Conservation (phyloP, 225 moss, liverwort and hornwort genomes). For the Polytrichum formosum region DNA sequence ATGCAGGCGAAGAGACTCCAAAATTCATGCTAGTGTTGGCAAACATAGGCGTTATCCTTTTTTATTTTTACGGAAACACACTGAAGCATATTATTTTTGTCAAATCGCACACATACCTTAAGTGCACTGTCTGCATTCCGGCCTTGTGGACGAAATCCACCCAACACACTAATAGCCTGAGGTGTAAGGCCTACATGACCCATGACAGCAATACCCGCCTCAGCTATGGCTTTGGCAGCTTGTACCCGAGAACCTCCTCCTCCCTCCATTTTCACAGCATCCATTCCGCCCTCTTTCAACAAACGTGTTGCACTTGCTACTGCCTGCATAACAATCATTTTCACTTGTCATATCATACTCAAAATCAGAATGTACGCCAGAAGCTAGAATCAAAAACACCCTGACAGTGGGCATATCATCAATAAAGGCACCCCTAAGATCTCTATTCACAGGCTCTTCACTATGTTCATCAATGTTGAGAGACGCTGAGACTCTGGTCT, state of each 20-base stretch:
- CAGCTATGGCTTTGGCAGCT: slow-evolving; percentile 81
- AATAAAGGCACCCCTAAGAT: too few species aligned
- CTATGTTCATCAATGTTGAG: too few species aligned
- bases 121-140: slow-evolving; percentile 65
- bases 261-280: slow-evolving; percentile 98
- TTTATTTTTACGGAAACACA: too few species aligned
- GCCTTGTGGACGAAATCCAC: slow-evolving; percentile 97
- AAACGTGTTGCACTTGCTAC: slow-evolving; percentile 90
- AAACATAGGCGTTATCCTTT: too few species aligned
- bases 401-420: too few species aligned
- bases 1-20: too few species aligned
- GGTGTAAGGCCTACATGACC: slow-evolving; percentile 99
- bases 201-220: slow-evolving; percentile 98
- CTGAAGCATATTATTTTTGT: too few species aligned
- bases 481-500: too few species aligned
- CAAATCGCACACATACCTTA: slow-evolving; percentile 32
- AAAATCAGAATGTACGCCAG: too few species aligned
- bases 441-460: too few species aligned
- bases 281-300: slow-evolving; percentile 95
- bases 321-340: slow-evolving; percentile 54
- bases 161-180: slow-evolving; percentile 87
- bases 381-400: too few species aligned
- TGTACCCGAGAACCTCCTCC: slow-evolving; percentile 84
- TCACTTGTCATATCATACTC: slow-evolving; percentile 16
- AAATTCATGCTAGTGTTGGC: too few species aligned